Conservation (phyloP, 2,329 filamentous ascomycete genomes). For the Aspergillus versicolor region DNA sequence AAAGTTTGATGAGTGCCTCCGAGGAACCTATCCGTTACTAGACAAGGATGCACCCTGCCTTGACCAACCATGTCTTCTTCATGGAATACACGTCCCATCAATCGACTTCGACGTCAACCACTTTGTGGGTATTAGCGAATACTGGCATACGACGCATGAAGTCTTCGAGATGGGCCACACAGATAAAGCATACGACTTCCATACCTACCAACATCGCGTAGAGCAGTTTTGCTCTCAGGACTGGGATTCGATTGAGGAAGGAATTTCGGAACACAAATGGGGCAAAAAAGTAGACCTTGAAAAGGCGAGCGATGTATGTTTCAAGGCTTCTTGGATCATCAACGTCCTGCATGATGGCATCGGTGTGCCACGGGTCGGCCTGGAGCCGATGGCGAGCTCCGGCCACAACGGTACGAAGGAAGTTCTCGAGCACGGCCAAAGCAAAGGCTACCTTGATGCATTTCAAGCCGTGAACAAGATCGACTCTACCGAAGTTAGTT, state of each 20-base stretch:
- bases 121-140: conserved; percentile 96
- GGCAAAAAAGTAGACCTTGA: conserved; percentile 71
- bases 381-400: conserved; percentile 61
- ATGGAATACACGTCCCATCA: conserved; percentile 87
- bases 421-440: conserved; percentile 65
- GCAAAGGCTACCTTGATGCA: conserved; percentile 74
- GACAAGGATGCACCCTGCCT: conserved; percentile 84
- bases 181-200: conserved; percentile 81
- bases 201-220: conserved; percentile 83
- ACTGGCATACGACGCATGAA: conserved; percentile 97
- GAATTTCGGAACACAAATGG: conserved; percentile 65
- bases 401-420: conserved; percentile 71
- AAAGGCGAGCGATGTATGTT: conserved; percentile 84
- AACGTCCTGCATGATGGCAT: conserved; percentile 96
- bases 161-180: conserved; percentile 79
- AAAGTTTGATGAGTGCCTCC: conserved; percentile 79
- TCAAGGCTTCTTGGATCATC: conserved; percentile 97
- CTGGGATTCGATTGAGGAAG: conserved; percentile 73
- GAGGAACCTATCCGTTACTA: conserved; percentile 77
- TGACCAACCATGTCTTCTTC: conserved; percentile 81
- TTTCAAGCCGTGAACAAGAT: conserved; percentile 95
- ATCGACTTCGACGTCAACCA: conserved; percentile 98
- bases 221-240: conserved; percentile 79
- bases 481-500: conserved; percentile 86
- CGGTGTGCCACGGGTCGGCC: conserved; percentile 79